Percentiles rank a stretch among this genome's conserved stretches.
phyloP scores from a whole-genome alignment of 75 land plant genomes.

The Pinus taeda region DNA sequence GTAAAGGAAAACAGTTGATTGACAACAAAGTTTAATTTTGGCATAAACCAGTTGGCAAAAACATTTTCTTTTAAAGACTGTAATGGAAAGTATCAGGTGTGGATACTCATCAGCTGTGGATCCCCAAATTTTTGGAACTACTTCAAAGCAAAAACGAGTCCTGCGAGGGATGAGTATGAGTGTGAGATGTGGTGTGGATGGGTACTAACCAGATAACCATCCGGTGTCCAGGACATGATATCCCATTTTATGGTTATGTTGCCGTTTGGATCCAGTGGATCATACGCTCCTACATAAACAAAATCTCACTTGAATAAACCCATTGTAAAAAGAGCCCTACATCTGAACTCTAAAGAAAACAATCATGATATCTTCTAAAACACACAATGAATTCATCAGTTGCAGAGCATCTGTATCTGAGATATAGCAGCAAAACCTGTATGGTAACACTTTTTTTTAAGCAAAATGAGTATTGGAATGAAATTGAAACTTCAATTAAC shows the following conservation, averaged over 20 bases:
- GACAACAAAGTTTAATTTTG: too few relatives aligned
- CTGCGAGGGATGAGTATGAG: background rate
- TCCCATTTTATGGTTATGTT: slow-evolving; percentile 75
- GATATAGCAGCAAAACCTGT: background rate
- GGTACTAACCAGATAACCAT: slow-evolving; percentile 57
- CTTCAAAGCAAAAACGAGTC: background rate
- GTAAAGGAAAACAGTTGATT: too few relatives aligned
- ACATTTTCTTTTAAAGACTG: too few relatives aligned
- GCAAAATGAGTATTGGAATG: background rate
- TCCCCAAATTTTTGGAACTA: background rate
- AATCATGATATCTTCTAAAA: background rate
- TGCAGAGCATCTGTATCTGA: background rate
- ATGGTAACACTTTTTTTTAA: background rate
- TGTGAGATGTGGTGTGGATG: slow-evolving; percentile 6
- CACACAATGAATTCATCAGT: background rate
- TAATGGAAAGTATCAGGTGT: too few relatives aligned
- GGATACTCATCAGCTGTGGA: background rate
- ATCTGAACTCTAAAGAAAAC: background rate
- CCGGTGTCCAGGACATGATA: slow-evolving; percentile 51
- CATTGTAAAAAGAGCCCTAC: background rate
- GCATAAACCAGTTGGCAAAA: too few relatives aligned
- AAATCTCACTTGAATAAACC: background rate
- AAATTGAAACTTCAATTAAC: too few relatives aligned
- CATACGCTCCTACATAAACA: slow-evolving; percentile 50
- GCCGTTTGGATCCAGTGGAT: slow-evolving; percentile 59